Percentiles rank a stretch among this genome's conserved stretches.
Conservation (phyloP, 2,329 filamentous ascomycete species). For the Huntiella abstrusa region DNA sequence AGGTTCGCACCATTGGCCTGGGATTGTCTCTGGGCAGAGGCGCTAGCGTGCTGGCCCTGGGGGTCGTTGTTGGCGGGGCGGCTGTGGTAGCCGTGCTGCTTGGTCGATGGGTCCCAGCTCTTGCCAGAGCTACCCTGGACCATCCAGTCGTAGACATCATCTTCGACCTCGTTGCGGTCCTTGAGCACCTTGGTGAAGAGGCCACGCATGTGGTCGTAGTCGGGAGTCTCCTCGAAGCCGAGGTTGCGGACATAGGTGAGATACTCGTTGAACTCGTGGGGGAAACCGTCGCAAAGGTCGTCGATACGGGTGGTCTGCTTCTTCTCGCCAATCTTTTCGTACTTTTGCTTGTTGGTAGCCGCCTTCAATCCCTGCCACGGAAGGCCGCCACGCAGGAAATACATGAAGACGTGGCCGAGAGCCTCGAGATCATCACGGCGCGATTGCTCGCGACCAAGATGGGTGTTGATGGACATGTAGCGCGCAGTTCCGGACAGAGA, state of each 20-base stretch:
- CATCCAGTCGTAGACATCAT: slow-evolving; percentile 99
- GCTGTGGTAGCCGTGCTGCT: slow-evolving; percentile 34
- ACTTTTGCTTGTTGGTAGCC: slow-evolving; percentile 83
- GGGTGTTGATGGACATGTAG: slow-evolving; percentile 99
- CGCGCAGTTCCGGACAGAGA: slow-evolving; percentile 88
- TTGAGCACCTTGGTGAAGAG: slow-evolving; percentile 92
- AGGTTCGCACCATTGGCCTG: slow-evolving; percentile 55
- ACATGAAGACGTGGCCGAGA: slow-evolving; percentile 56
- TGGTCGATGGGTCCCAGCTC: slow-evolving; percentile 62
- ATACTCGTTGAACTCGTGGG: slow-evolving; percentile 96
- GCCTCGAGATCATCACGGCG: slow-evolving; percentile 91
- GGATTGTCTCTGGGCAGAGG: slow-evolving; percentile 24
- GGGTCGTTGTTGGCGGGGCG: slow-evolving; percentile 37
- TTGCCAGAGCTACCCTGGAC: slow-evolving; percentile 64
- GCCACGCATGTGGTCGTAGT: slow-evolving; percentile 94
- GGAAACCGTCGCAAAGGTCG: slow-evolving; percentile 89
- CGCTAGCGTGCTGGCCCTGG: slow-evolving; percentile 27
- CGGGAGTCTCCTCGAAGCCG: slow-evolving; percentile 93
- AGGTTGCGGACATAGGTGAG: slow-evolving; percentile 93
- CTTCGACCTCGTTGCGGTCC: slow-evolving; percentile 83
- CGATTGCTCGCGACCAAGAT: slow-evolving; percentile 89
- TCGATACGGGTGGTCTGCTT: slow-evolving; percentile 97
- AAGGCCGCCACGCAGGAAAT: slow-evolving; percentile 51
- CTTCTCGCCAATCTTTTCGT: slow-evolving; percentile 99
- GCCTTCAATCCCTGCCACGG: slow-evolving; percentile 59